Percentiles rank a stretch among this genome's conserved stretches.
Evolutionary conservation across 164 flowering plant genomes (phyloP).

Genomic region (Dillenia suffruticosa): DNA sequence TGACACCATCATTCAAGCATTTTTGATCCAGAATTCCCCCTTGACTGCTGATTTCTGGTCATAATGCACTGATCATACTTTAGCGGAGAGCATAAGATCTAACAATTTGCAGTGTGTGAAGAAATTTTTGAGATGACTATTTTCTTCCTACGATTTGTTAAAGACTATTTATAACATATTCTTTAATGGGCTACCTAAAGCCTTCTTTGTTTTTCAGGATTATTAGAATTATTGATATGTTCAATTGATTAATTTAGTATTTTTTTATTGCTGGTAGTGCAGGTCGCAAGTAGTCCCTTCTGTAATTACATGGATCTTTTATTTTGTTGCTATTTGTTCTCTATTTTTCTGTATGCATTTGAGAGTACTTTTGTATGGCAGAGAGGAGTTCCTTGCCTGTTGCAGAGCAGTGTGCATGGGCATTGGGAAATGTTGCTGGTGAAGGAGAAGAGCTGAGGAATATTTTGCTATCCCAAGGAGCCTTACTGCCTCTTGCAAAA

Average conservation of each 20-base stretch:
- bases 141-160: too few relatives aligned
- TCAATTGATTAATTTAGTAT: not conserved
- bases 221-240: too few relatives aligned
- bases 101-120: too few relatives aligned
- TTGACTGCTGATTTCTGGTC: not conserved
- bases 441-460: conserved; percentile 91
- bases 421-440: conserved; percentile 97
- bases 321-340: conserved; percentile 5
- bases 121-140: too few relatives aligned
- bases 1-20: not conserved
- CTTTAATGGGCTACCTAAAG: too few relatives aligned
- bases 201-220: too few relatives aligned
- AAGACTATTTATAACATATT: too few relatives aligned
- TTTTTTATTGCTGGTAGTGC: not conserved
- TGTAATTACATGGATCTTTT: not conserved
- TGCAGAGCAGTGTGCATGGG: conserved; percentile 99
- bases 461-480: conserved; percentile 87
- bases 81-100: too few relatives aligned
- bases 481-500: conserved; percentile 81
- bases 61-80: not conserved
- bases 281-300: not conserved
- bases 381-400: conserved; percentile 89
- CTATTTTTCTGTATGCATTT: not conserved
- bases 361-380: conserved; percentile 17
- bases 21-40: not conserved